Percentiles rank a stretch among this genome's conserved stretches.
Evolutionary conservation across 1,284 basidiomycete genomes (phyloP).

Genomic region (Ceratobasidium sp.): DNA sequence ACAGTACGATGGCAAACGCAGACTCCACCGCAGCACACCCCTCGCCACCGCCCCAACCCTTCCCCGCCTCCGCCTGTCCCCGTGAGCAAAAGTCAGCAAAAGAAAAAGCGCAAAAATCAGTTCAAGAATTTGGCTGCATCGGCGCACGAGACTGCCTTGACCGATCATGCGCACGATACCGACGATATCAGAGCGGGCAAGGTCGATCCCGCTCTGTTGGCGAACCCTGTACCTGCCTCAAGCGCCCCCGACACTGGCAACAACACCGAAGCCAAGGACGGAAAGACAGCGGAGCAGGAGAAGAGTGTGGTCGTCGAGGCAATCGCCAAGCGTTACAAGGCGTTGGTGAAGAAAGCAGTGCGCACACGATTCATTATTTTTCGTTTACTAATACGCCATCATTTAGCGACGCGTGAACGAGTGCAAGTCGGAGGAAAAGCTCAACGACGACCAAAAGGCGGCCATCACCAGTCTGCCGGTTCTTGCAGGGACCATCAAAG

Average conservation of each 20-base stretch:
- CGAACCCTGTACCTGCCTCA: constrained; percentile 54
- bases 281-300: constrained; percentile 49
- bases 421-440: constrained; percentile 60
- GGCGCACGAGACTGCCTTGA: constrained; percentile 10
- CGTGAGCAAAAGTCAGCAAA: constrained; percentile 64
- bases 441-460: constrained; percentile 87
- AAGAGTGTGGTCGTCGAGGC: constrained; percentile 79
- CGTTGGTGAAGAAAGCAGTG: constrained; percentile 86
- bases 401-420: constrained; percentile 63
- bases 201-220: constrained; percentile 56
- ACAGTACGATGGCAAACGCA: constrained; percentile 15
- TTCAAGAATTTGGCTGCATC: constrained; percentile 60
- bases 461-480: constrained; percentile 75
- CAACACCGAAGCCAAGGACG: constrained; percentile 60
- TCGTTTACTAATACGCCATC: background rate
- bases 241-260: constrained; percentile 51
- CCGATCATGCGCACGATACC: constrained; percentile 53
- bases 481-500: constrained; percentile 81
- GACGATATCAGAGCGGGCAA: constrained; percentile 51
- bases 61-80: constrained; percentile 70
- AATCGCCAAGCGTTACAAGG: constrained; percentile 79
- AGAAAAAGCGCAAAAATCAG: constrained; percentile 71
- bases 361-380: constrained; percentile 54
- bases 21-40: constrained; percentile 10
- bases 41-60: constrained; percentile 44